Percentiles rank a stretch among this genome's conserved stretches.
phyloP scores from a whole-genome alignment of 352 stramenopile species.

The Globisporangium echinulatum region DNA sequence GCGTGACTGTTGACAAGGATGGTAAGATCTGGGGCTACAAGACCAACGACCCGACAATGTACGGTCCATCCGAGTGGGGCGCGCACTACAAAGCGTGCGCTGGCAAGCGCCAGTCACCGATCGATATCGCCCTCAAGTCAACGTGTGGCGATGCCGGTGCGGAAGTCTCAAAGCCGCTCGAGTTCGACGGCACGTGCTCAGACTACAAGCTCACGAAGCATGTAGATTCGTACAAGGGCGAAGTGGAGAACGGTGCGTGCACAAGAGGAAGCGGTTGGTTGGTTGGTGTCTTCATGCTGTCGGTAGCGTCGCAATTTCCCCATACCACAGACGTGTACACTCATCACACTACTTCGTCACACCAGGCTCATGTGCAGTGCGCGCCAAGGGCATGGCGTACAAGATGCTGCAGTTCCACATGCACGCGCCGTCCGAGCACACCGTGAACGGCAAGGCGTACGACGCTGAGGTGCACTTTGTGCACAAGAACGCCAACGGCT shows the following conservation, averaged over 20 bases:
- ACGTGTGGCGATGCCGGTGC: neutral
- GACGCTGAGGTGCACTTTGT: slow-evolving; percentile 39
- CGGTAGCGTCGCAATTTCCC: no score
- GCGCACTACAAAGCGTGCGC: slow-evolving; percentile 12
- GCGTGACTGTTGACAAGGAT: neutral
- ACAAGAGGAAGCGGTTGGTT: no score
- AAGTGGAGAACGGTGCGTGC: no score
- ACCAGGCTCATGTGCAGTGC: slow-evolving; percentile 7
- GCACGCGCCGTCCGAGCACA: slow-evolving; percentile 40
- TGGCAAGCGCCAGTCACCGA: slow-evolving; percentile 27
- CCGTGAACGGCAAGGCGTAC: slow-evolving; percentile 21
- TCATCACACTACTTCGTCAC: neutral
- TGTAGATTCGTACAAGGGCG: slow-evolving; percentile 16
- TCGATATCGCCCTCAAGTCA: slow-evolving; percentile 6
- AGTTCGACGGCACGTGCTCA: slow-evolving; percentile 15
- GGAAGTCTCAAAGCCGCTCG: neutral
- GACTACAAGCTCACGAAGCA: slow-evolving; percentile 9
- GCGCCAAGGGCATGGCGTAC: slow-evolving; percentile 17
- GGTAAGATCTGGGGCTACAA: slow-evolving; percentile 10
- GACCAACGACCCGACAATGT: slow-evolving; percentile 13
- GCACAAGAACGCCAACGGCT: slow-evolving; percentile 13
- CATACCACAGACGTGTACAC: no score
- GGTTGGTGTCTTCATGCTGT: no score
- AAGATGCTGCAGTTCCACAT: slow-evolving; percentile 34
- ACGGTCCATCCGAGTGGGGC: slow-evolving; percentile 16